These are phyloP conservation scores for Oryza meridionalis DNA, from an alignment of 176 grass and related monocot species.

Conservation along the genomic window DNA sequence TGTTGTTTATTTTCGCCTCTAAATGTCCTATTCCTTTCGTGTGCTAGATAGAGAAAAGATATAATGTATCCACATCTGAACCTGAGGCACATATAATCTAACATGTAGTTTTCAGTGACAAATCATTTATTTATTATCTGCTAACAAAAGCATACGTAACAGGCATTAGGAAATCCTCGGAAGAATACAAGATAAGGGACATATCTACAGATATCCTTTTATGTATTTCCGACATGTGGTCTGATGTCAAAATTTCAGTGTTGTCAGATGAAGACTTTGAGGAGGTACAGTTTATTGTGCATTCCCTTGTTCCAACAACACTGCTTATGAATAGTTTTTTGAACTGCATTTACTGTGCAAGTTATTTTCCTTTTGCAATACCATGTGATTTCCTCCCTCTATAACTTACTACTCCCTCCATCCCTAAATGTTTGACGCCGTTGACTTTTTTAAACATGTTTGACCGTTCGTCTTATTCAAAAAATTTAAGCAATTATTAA, in stretches of 20 bases:
- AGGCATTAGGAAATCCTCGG: constrained; percentile 66
- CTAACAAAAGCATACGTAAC: constrained; percentile 36
- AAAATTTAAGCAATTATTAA: too few species aligned
- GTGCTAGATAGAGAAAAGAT: constrained; percentile 7
- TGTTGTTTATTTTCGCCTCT: not conserved
- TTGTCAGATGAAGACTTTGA: constrained; percentile 80
- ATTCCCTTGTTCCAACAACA: not conserved
- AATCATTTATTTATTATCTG: constrained; percentile 26
- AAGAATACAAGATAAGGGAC: constrained; percentile 69
- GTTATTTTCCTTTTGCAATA: not conserved
- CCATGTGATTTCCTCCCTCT: constrained; percentile 6
- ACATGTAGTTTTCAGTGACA: not conserved
- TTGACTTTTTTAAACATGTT: too few species aligned
- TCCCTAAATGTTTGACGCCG: too few species aligned
- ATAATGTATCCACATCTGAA: not conserved
- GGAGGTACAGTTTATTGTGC: constrained; percentile 62
- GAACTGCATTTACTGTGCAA: constrained; percentile 7
- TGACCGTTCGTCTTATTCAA: too few species aligned
- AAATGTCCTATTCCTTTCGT: not conserved
- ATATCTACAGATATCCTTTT: constrained; percentile 59
- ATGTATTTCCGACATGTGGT: constrained; percentile 52
- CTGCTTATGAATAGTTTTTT: constrained; percentile 12
- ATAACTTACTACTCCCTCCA: constrained; percentile 21
- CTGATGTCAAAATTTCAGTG: constrained; percentile 67
- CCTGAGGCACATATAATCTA: not conserved